Percentiles rank a stretch among this genome's conserved stretches.
Conservation (phyloP, 2,329 filamentous ascomycete genomes). For the Diaporthe citrichinensis region DNA sequence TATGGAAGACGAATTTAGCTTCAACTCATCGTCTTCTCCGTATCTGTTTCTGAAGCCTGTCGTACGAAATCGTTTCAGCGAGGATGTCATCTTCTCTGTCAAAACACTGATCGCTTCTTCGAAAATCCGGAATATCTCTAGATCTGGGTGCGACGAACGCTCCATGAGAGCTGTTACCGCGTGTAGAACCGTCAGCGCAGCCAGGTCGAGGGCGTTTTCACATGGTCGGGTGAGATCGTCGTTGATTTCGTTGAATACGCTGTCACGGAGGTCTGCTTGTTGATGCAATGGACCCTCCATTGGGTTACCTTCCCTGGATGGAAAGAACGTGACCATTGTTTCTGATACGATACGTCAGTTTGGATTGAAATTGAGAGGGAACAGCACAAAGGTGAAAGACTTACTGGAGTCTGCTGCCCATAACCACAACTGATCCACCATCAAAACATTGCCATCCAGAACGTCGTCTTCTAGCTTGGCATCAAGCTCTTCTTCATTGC, state of each 20-base stretch:
- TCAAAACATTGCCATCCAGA: conserved; percentile 66
- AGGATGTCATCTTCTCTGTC: conserved; percentile 71
- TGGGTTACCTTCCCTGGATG: conserved; percentile 63
- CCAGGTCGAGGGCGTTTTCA: conserved; percentile 70
- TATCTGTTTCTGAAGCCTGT: conserved; percentile 65
- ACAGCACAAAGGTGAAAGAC: conserved; percentile 31
- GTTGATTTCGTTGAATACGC: conserved; percentile 75
- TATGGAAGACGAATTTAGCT: conserved; percentile 57
- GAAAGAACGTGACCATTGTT: conserved; percentile 65
- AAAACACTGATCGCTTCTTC: conserved; percentile 46
- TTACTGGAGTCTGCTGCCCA: conserved; percentile 65
- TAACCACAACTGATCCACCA: conserved; percentile 75
- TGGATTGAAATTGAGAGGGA: background rate
- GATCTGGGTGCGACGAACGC: conserved; percentile 67
- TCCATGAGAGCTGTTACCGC: conserved; percentile 72
- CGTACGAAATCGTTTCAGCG: conserved; percentile 70
- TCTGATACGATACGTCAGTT: conserved; percentile 48
- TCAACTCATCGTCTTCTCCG: conserved; percentile 53
- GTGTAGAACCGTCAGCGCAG: conserved; percentile 69
- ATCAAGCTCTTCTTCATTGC: conserved; percentile 19
- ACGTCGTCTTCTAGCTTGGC: conserved; percentile 49
- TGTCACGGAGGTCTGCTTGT: conserved; percentile 71
- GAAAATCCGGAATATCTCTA: conserved; percentile 70
- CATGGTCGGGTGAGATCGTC: conserved; percentile 71
- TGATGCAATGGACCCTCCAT: conserved; percentile 66